Evolutionary conservation across 108 stramenopile species (phyloP), one percentile per base, ranked within the genome.

Genomic region (Pseudonitzschia multistriata): DNA sequence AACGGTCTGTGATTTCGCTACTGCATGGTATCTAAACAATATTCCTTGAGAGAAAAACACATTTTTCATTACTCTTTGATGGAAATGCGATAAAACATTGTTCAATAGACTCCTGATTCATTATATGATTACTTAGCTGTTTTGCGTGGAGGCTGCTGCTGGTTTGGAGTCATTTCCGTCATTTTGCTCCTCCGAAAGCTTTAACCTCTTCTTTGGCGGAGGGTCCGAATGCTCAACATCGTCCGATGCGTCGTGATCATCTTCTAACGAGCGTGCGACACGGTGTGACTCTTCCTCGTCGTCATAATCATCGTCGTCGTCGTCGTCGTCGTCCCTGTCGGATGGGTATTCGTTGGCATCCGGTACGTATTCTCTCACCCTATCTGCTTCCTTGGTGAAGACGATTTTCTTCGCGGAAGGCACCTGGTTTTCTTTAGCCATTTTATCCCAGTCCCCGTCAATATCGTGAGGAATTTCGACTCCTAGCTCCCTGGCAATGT

Each of bases 401-500:
- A 13, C 45, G 49, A 76, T 76, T n/a, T 59, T 68, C 21, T 68
- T 70, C 19, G 60, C 62, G 28, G 63, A 64, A 34, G 63, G 63
- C 22, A 47, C 28, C 17, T 35, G 25, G 6, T 70, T 48, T 28
- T 45, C 62, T 19, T 75, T 78, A 3, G 71, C 71, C 34, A 66
- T 66, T 47, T 78, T 70, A 49, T 71, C 64, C 77, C 77, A 78
- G 53, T 78, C 77, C 24, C 62, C 77, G 55, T 70, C 57, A 22
- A 67, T 60, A 5, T 74, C 79, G 22, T 85, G 64, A 21, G 86
- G 74, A 37, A 88, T 84, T 49, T 85, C 79, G 15, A 94, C 82
- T 33, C 85, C 89, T 50, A 94, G 56, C 59, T 79, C 71, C 67
- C 82, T 83, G n/a, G 93, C 93, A 48, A 94, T 80, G 5, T 79